Evolutionary conservation across 2,329 filamentous ascomycete species (phyloP).

Genomic region (Paradendryphiella salina): DNA sequence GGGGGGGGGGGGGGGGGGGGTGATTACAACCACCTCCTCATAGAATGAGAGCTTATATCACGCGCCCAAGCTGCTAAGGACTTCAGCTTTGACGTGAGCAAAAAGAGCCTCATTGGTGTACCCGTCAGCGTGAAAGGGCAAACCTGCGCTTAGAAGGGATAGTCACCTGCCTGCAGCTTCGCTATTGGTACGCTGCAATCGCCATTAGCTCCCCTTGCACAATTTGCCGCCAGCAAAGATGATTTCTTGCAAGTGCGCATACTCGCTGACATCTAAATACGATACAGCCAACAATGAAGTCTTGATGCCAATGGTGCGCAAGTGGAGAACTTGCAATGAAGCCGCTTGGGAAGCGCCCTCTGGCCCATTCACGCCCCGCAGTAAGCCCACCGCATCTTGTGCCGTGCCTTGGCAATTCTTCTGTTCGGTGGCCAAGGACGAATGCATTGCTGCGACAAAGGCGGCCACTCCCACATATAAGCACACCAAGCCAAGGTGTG

Average conservation of each 20-base stretch:
- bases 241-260: neutral
- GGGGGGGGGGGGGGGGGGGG: too few relatives aligned
- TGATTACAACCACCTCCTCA: too few relatives aligned
- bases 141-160: neutral
- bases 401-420: slow-evolving; percentile 12
- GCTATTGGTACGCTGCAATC: neutral
- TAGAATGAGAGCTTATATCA: neutral
- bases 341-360: slow-evolving; percentile 8
- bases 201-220: neutral
- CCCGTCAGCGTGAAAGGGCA: neutral
- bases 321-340: slow-evolving; percentile 7
- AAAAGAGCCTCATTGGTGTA: neutral
- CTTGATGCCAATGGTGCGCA: neutral
- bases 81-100: neutral
- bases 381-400: slow-evolving; percentile 5
- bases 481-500: slow-evolving; percentile 20
- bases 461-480: slow-evolving; percentile 13
- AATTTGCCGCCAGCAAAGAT: neutral
- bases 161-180: neutral
- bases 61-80: neutral
- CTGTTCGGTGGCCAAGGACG: neutral
- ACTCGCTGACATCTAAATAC: neutral
- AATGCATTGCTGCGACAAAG: neutral
- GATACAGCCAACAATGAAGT: slow-evolving; percentile 5
- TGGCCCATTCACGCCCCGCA: slow-evolving; percentile 5